These are phyloP conservation scores for Penicillium arizonense DNA, from an alignment of 495 filamentous ascomycete species.

Conservation along the genomic window DNA sequence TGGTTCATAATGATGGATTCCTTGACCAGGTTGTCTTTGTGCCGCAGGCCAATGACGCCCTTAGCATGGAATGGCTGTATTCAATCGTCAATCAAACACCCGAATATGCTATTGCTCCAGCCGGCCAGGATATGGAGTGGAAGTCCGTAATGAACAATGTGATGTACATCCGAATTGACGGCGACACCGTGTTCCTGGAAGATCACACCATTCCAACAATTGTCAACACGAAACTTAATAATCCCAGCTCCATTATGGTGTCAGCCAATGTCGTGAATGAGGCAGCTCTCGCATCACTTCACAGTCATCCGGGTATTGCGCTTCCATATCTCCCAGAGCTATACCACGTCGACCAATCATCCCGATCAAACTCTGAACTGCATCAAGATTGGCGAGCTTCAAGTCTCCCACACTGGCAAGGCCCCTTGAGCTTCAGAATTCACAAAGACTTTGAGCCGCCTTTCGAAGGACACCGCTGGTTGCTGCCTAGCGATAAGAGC, in stretches of 20 bases:
- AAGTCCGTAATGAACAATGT: slow-evolving; percentile 20
- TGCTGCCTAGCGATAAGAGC: slow-evolving; percentile 20
- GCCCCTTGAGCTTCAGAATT: slow-evolving; percentile 25
- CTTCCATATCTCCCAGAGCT: slow-evolving; percentile 40
- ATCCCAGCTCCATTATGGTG: slow-evolving; percentile 45
- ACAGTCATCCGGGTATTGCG: slow-evolving; percentile 33
- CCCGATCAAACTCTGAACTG: slow-evolving; percentile 11
- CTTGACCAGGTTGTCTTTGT: slow-evolving; percentile 55
- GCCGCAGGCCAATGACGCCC: slow-evolving; percentile 44
- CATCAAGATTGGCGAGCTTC: slow-evolving; percentile 30
- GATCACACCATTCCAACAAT: slow-evolving; percentile 52
- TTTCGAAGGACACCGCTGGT: slow-evolving; percentile 32
- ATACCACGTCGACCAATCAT: slow-evolving; percentile 15
- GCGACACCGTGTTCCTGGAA: slow-evolving; percentile 54
- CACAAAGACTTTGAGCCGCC: slow-evolving; percentile 24
- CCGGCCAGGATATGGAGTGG: slow-evolving; percentile 18
- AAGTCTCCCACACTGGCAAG: slow-evolving; percentile 29
- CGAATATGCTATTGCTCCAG: slow-evolving; percentile 25
- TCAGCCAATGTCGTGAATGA: slow-evolving; percentile 55
- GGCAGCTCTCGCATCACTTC: slow-evolving; percentile 30
- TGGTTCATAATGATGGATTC: slow-evolving; percentile 49
- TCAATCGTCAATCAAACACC: slow-evolving; percentile 23
- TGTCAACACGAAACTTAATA: slow-evolving; percentile 49
- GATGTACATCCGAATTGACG: slow-evolving; percentile 57
- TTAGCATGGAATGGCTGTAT: slow-evolving; percentile 46